Evolutionary conservation across 257 asterid genomes (phyloP), one percentile per base, ranked within the genome.

Genomic region (Sherardia arvensis): DNA sequence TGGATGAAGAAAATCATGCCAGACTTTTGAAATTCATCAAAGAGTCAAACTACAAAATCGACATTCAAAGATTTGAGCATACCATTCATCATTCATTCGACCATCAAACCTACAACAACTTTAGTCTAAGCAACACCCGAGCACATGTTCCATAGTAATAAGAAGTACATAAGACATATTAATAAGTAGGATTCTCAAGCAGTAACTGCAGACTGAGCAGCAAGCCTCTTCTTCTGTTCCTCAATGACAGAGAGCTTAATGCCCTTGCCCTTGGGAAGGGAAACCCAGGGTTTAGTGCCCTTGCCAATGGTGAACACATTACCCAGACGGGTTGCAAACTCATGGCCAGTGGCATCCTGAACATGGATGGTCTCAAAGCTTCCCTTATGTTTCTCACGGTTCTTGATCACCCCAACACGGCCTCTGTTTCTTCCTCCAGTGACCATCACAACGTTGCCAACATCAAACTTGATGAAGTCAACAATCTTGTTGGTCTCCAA

Each of bases 371-470:
- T 86, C 83, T 86, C 94, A 21, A 86, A 86, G 69, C 84, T 81
- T 53, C 88, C 94, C 83, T 79, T 83, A 43, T 76, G 84, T 79
- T 86, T 86, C 83, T 86, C 94, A 54, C 90, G 74, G 72, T 83
- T 83, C 88, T 86, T 86, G 69, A 86, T 72, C 0, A 86, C 76
- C 14, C 90, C 90, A 64, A 83, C 90, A 53, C 94, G 87, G 12
- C 90, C 94, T 68, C 94, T 83, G 76, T 85, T 85, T 71, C 94
- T 85, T 70, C 94, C 90, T 11, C 94, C 94, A 59, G 90, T 86
- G 49, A 86, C 94, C 87, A 83, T 81, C 61, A 86, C 90, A 64
- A 86, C 86, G 58, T 86, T 86, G 7, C 94, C 90, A 3, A 86
- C 90, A 58, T 86, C 90, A 65, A 83, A 86, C 78, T 86, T 86